phyloP scores from a whole-genome alignment of 2,329 filamentous ascomycete genomes.

The Fusarium oligoseptatum region DNA sequence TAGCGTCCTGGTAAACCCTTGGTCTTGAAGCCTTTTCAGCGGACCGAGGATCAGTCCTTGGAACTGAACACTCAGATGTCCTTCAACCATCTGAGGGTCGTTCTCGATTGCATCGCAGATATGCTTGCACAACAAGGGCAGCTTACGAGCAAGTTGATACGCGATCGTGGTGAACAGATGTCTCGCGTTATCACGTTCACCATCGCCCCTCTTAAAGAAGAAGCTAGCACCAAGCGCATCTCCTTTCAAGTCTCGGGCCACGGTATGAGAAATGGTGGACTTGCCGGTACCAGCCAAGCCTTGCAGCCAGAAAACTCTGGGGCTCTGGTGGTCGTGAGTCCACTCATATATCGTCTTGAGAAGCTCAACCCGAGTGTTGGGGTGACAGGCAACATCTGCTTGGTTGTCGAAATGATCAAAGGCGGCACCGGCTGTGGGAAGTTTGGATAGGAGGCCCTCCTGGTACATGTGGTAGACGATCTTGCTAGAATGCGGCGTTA shows the following conservation, averaged over 20 bases:
- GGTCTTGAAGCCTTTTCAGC: conserved; percentile 25
- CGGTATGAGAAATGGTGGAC: conserved; percentile 54
- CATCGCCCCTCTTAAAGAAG: conserved; percentile 60
- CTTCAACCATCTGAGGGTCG: conserved; percentile 47
- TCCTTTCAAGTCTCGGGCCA: conserved; percentile 32
- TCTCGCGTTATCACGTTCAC: conserved; percentile 51
- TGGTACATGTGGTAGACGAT: not conserved
- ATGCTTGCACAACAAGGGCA: conserved; percentile 45
- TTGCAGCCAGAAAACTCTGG: conserved; percentile 54
- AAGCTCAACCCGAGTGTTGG: conserved; percentile 50
- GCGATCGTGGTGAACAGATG: conserved; percentile 57
- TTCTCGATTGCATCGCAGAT: conserved; percentile 47
- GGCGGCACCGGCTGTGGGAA: not conserved
- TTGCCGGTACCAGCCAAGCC: conserved; percentile 57
- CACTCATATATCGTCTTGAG: conserved; percentile 48
- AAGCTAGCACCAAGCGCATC: conserved; percentile 53
- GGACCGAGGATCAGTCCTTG: conserved; percentile 54
- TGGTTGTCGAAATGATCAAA: not conserved
- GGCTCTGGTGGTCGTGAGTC: conserved; percentile 35
- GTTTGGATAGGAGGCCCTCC: not conserved
- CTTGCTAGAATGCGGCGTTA: not conserved
- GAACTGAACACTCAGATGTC: conserved; percentile 53
- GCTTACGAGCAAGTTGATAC: conserved; percentile 46
- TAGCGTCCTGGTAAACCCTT: not conserved
- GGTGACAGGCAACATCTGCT: conserved; percentile 39